A percentile compares a stretch with the other conserved stretches of the same genome.
Evolutionary conservation across 1,284 basidiomycete species (phyloP).

Genomic region (Porodaedalea pini): DNA sequence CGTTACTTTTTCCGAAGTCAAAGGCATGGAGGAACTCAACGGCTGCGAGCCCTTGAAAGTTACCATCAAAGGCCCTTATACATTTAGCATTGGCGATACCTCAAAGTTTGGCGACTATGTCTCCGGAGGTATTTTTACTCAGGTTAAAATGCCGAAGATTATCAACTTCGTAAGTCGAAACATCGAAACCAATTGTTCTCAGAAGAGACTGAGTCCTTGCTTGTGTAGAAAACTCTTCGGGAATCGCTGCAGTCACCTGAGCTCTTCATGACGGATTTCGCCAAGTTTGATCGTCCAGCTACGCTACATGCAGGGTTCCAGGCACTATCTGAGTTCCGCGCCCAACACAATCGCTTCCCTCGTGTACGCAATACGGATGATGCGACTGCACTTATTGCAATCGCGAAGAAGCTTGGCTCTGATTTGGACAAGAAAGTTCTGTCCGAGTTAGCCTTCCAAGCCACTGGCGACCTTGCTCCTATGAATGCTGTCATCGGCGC

Average conservation of each 20-base stretch:
- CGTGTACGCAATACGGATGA: slow-evolving; percentile 84
- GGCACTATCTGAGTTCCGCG: slow-evolving; percentile 81
- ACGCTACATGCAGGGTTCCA: slow-evolving; percentile 95
- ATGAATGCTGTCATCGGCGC: slow-evolving; percentile 94
- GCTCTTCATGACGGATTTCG: slow-evolving; percentile 94
- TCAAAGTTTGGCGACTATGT: slow-evolving; percentile 77
- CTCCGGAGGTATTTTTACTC: slow-evolving; percentile 92
- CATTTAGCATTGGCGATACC: slow-evolving; percentile 92
- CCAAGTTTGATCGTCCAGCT: slow-evolving; percentile 92
- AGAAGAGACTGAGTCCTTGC: slow-evolving; percentile 6
- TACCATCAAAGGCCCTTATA: slow-evolving; percentile 94
- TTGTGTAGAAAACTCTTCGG: slow-evolving; percentile 81
- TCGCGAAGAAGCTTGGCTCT: slow-evolving; percentile 77
- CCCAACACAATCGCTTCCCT: slow-evolving; percentile 70
- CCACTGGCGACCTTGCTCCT: slow-evolving; percentile 89
- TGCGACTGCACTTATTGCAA: slow-evolving; percentile 64
- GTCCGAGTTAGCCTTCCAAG: slow-evolving; percentile 88
- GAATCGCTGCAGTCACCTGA: slow-evolving; percentile 86
- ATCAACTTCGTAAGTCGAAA: slow-evolving; percentile 76
- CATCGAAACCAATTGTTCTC: background rate
- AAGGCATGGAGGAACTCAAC: slow-evolving; percentile 93
- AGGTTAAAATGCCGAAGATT: slow-evolving; percentile 99
- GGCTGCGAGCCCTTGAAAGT: slow-evolving; percentile 90
- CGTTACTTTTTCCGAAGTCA: slow-evolving; percentile 96
- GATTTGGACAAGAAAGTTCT: slow-evolving; percentile 82